These are phyloP conservation scores for Cladosporium sp. DNA, from an alignment of 2,329 filamentous ascomycete genomes.

Conservation along the genomic window DNA sequence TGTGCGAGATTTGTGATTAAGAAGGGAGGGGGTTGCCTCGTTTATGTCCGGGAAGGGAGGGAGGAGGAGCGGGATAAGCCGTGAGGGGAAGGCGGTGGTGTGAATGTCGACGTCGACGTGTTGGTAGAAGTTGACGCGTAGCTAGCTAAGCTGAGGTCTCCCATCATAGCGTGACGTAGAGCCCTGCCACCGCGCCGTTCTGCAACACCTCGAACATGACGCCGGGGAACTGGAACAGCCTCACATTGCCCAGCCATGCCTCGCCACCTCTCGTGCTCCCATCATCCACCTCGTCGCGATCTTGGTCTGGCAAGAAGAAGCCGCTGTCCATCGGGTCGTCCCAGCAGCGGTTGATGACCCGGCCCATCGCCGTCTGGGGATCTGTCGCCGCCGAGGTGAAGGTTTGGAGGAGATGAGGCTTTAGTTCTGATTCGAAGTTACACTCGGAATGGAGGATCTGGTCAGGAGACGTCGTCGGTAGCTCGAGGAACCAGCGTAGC, in stretches of 20 bases:
- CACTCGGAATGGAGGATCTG: conserved; percentile 68
- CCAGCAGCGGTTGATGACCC: conserved; percentile 36
- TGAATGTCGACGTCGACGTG: too few species aligned
- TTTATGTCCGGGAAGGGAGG: too few species aligned
- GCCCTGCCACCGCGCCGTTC: conserved; percentile 68
- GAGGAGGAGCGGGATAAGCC: too few species aligned
- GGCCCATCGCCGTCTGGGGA: conserved; percentile 47
- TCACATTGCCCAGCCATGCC: conserved; percentile 65
- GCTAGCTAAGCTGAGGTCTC: background rate
- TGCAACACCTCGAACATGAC: conserved; percentile 93
- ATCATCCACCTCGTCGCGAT: conserved; percentile 32
- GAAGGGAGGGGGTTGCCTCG: too few species aligned
- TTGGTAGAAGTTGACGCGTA: background rate
- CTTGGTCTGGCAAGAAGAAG: conserved; percentile 32
- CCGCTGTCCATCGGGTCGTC: conserved; percentile 29
- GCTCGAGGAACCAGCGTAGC: conserved; percentile 71
- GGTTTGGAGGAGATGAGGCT: conserved; percentile 36
- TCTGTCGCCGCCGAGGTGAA: conserved; percentile 48
- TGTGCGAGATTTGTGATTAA: too few species aligned
- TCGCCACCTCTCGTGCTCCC: conserved; percentile 38
- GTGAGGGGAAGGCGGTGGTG: too few species aligned
- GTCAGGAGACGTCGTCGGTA: conserved; percentile 27
- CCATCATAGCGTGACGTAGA: conserved; percentile 9
- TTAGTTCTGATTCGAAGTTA: conserved; percentile 64
- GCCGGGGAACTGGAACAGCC: conserved; percentile 89